Percentiles rank a stretch among this genome's conserved stretches.
Evolutionary conservation across 2,329 filamentous ascomycete genomes (phyloP).

Genomic region (Xylaria sp.): DNA sequence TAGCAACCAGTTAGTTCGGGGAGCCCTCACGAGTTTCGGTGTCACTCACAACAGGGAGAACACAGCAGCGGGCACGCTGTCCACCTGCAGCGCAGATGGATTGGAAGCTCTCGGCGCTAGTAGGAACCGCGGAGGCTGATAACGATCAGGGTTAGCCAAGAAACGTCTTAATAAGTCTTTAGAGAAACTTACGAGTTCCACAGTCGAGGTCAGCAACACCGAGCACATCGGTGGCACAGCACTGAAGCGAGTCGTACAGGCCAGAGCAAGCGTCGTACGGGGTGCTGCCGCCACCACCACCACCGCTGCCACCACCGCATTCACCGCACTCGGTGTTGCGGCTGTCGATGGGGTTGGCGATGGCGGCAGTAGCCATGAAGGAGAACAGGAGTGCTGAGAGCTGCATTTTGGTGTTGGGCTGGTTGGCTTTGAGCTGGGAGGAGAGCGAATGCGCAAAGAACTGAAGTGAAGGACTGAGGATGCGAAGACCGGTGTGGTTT

Average conservation of each 20-base stretch:
- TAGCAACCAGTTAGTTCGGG: conserved; percentile 4
- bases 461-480: conserved; percentile 17
- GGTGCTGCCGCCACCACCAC: conserved; percentile 3
- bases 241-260: conserved; percentile 51
- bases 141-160: conserved; percentile 1
- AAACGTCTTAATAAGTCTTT: neutral
- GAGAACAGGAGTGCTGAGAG: conserved; percentile 30
- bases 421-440: conserved; percentile 13
- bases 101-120: conserved; percentile 46
- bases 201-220: conserved; percentile 49
- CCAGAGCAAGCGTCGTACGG: conserved; percentile 45
- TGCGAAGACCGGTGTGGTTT: conserved; percentile 18
- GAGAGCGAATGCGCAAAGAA: conserved; percentile 22
- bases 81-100: conserved; percentile 45
- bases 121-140: conserved; percentile 41
- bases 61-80: conserved; percentile 55
- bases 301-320: neutral
- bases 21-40: neutral
- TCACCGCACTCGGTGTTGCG: neutral
- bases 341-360: conserved; percentile 30
- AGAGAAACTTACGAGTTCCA: conserved; percentile 39
- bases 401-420: conserved; percentile 33
- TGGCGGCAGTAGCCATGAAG: conserved; percentile 31
- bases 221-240: conserved; percentile 65
- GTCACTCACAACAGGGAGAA: conserved; percentile 47